phyloP scores from a whole-genome alignment of 2,329 filamentous ascomycete genomes.

The Aaosphaeria arxii region DNA sequence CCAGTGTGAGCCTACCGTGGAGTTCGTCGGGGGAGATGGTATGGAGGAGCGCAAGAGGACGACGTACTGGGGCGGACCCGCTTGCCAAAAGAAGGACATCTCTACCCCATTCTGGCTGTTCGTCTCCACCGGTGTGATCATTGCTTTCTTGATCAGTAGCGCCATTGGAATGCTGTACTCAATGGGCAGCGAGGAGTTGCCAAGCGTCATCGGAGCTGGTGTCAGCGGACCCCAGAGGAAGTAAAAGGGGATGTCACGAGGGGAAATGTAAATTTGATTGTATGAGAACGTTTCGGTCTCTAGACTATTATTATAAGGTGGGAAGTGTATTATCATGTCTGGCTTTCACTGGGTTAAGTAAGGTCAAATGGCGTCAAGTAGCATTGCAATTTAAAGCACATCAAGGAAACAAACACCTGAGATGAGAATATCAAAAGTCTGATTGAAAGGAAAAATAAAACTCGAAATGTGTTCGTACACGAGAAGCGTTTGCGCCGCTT shows the following conservation, averaged over 20 bases:
- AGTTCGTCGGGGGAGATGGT: conserved; percentile 52
- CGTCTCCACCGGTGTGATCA: conserved; percentile 66
- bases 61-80: conserved; percentile 76
- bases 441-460: background rate
- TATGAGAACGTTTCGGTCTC: conserved; percentile 17
- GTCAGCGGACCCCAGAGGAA: conserved; percentile 63
- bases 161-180: conserved; percentile 76
- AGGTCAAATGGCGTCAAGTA: conserved; percentile 28
- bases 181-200: conserved; percentile 83
- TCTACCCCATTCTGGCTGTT: conserved; percentile 89
- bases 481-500: background rate
- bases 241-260: conserved; percentile 16
- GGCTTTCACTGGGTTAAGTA: too few relatives aligned
- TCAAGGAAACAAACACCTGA: background rate
- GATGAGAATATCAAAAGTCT: conserved; percentile 2
- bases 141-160: conserved; percentile 66
- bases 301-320: background rate
- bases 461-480: conserved; percentile 4
- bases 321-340: background rate
- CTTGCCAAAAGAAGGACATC: conserved; percentile 89
- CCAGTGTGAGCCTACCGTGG: conserved; percentile 63
- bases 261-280: conserved; percentile 27
- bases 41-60: conserved; percentile 51
- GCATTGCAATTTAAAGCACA: conserved; percentile 20
- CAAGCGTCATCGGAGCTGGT: conserved; percentile 93